Evolutionary conservation across 2,329 filamentous ascomycete genomes (phyloP), one percentile per base, ranked within the genome.

Genomic region (Bimuria novae-zelandiae): DNA sequence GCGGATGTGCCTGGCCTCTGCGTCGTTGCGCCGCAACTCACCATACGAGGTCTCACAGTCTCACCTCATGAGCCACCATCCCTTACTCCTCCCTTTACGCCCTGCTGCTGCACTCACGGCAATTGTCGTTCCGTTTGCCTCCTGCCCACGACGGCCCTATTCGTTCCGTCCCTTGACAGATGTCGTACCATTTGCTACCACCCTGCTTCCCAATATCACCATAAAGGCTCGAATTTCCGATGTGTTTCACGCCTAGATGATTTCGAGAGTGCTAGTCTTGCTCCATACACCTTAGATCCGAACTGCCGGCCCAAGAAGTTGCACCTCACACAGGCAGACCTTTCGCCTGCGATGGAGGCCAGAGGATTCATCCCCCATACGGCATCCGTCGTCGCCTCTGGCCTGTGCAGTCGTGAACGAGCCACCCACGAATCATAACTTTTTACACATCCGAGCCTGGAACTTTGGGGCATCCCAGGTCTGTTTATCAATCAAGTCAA

Each of bases 151-250:
- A 21, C 35, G 8, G 12, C 14, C 39, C 39, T 19, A 7, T 5
- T 22, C 14, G 3, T 29, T 21, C 39, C 22, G 12, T 16, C 39
- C 21, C 42, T 19, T 25, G 29, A n/a, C 11, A 17, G 32, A 37
- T 47, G 44, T 37, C 32, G 33, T 37, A 27, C 33, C 3, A 32
- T 32, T 19, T 19, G 12, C 41, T 1, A 32, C 16, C 16, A 21
- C 33, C n/a, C 16, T 47, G 16, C 21, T 36, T 6, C 25, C 30
- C 21, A 2, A 14, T 23, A 42, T 29, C 39, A 42, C 39, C 25
- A 21, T n/a, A 17, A 35, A n/a, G 30, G 44, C 33, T 29, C n/a
- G 32, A 47, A 47, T 47, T 25, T 47, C 44, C 44, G 44, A 46
- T 27, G 22, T n/a, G 44, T 47, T 47, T 47, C 44, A 47, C 44